Conservation (phyloP, 108 stramenopile genomes). For the Nitzschia sp. region DNA sequence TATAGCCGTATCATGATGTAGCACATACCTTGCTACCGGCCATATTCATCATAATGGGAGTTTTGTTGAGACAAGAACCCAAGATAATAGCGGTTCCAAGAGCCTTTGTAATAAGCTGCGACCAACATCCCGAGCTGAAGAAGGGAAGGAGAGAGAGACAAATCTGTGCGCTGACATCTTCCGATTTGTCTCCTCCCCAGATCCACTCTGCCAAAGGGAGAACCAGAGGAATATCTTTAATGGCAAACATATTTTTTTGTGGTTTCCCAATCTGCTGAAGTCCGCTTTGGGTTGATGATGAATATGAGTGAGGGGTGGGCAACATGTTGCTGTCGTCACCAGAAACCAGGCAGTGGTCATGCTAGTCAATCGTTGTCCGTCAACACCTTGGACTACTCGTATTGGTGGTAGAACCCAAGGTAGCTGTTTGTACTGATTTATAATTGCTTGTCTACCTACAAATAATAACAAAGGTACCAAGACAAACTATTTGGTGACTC, state of each 20-base stretch:
- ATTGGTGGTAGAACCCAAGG: no score
- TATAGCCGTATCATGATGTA: background rate
- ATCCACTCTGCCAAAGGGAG: constrained; percentile 56
- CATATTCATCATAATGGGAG: constrained; percentile 72
- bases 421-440: no score
- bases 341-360: no score
- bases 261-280: no score
- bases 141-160: constrained; percentile 56
- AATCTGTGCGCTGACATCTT: constrained; percentile 39
- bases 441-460: no score
- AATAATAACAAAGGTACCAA: no score
- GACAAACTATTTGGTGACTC: no score
- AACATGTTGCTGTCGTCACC: no score
- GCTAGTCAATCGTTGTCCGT: no score
- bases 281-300: no score
- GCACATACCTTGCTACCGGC: constrained; percentile 30
- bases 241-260: constrained; percentile 15
- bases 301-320: no score
- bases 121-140: constrained; percentile 49
- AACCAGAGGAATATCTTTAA: constrained; percentile 40
- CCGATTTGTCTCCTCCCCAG: constrained; percentile 54
- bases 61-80: constrained; percentile 68
- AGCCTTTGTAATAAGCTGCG: constrained; percentile 54
- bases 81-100: constrained; percentile 76
- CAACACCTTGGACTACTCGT: no score